phyloP scores from a whole-genome alignment of 1,139 yeast genomes.

The Candida tropicalis region DNA sequence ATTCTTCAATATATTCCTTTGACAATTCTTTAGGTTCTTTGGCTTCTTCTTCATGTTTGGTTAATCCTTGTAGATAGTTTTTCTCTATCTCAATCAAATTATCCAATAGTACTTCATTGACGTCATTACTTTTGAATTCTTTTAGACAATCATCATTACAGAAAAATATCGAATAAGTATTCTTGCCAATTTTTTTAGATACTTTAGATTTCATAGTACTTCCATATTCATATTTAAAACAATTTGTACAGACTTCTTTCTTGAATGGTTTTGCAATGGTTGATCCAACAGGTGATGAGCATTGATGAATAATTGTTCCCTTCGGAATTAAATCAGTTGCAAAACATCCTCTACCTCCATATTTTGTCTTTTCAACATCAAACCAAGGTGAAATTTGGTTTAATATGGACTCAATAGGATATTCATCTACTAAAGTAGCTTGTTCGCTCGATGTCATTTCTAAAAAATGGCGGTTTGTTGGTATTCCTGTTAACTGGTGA shows the following conservation, averaged over 20 bases:
- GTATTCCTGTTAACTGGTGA: neutral
- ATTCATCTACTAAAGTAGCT: constrained; percentile 13
- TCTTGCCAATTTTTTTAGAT: constrained; percentile 55
- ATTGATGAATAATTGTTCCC: constrained; percentile 44
- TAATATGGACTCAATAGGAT: constrained; percentile 8
- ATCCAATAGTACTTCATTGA: constrained; percentile 23
- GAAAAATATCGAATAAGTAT: constrained; percentile 53
- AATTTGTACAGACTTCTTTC: constrained; percentile 65
- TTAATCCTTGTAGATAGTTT: constrained; percentile 24
- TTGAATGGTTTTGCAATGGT: constrained; percentile 56
- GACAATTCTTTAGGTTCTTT: constrained; percentile 21
- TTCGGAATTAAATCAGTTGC: constrained; percentile 41
- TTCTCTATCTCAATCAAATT: constrained; percentile 32
- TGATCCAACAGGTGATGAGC: constrained; percentile 47
- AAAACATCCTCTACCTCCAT: constrained; percentile 72
- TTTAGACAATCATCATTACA: constrained; percentile 52
- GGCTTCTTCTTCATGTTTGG: constrained; percentile 24
- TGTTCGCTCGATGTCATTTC: constrained; percentile 9
- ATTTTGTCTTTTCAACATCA: constrained; percentile 42
- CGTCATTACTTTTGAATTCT: constrained; percentile 32
- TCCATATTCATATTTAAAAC: constrained; percentile 57
- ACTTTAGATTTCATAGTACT: constrained; percentile 44
- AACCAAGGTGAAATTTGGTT: constrained; percentile 32
- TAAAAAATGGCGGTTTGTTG: neutral
- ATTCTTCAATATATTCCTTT: constrained; percentile 24